Base-by-base conservation (phyloP, 2,329 filamentous ascomycete genomes). In the Alternaria brassicae region DNA sequence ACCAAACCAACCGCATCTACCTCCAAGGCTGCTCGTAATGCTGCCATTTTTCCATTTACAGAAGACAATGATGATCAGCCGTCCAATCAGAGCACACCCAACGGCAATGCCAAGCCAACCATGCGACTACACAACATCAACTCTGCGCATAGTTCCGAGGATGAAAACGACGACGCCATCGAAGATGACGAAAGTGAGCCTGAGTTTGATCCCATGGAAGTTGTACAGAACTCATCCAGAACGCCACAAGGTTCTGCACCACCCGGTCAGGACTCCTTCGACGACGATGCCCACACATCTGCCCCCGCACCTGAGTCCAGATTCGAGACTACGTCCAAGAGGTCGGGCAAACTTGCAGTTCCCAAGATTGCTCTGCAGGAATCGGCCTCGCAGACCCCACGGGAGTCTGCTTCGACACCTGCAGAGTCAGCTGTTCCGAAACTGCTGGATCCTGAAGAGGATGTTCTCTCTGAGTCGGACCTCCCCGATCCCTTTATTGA, bases 401-500 rank as follows among this genome's bases (percentile, higher is more conserved):
- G 63, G 30, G 69, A 72, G 2, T 59, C 60, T 17, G 63, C 65
- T 10, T 69, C 70, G 5, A 73, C 74, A 8, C 71, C 70, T 5
- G 64, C 67, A 9, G 66, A 70, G 17, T 55, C 63, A 3, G 55
- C 66, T 10, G 56, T 66, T 3, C 67, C 68, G 1, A 71, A 62
- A 57, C 54, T 72, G 13, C 60, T 78, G 2, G 58, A 72, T 17
- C 72, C 73, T 8, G 69, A 72, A 51, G 77, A 78, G 30, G 77
- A 77, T 53, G 55, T 69, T 15, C 65, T 79, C 1, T 72, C 72
- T 1, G 74, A 78, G 15, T 71, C 70, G 2, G 77, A 79, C 56
- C 68, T 79, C n/a, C 77, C 74, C 4, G 70, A 69, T 6, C 71
- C 77, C 3, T 80, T 75, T 65, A 61, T 74, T n/a, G 64, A 73